These are phyloP conservation scores for Fusarium torreyae DNA, from an alignment of 2,329 filamentous ascomycete genomes.

Conservation along the genomic window DNA sequence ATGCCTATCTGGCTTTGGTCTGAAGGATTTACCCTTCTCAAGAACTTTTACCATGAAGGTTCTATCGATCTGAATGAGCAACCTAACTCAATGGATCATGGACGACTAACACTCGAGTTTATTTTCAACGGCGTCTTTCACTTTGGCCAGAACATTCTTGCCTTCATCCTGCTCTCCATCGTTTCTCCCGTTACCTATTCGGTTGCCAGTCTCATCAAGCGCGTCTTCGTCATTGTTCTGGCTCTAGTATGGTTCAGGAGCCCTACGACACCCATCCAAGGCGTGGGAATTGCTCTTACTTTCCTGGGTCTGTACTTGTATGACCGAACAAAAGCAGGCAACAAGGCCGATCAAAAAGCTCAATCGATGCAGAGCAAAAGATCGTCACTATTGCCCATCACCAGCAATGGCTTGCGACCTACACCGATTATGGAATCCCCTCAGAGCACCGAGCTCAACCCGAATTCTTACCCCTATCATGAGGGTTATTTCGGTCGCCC, in stretches of 20 bases:
- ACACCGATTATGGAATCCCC: conserved; percentile 45
- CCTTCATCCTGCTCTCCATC: conserved; percentile 92
- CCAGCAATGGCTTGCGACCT: conserved; percentile 56
- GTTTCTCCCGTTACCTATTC: conserved; percentile 98
- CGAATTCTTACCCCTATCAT: conserved; percentile 59
- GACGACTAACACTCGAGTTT: conserved; percentile 84
- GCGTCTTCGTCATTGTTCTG: conserved; percentile 95
- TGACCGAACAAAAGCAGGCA: conserved; percentile 90
- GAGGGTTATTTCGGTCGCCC: conserved; percentile 62
- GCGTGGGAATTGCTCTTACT: conserved; percentile 87
- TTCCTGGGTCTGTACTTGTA: conserved; percentile 96
- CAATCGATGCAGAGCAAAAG: conserved; percentile 64
- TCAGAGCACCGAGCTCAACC: conserved; percentile 48
- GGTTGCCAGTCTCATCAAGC: conserved; percentile 95
- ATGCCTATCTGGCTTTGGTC: conserved; percentile 93
- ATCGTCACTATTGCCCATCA: conserved; percentile 76
- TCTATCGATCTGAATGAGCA: conserved; percentile 72
- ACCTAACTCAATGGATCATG: conserved; percentile 81
- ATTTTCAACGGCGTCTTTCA: conserved; percentile 98
- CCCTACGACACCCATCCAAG: conserved; percentile 86
- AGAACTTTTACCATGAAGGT: conserved; percentile 87
- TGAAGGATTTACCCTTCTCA: conserved; percentile 84
- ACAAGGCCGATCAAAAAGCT: conserved; percentile 87
- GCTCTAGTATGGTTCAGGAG: conserved; percentile 97
- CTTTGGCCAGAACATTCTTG: conserved; percentile 95